These are phyloP conservation scores for Eutrema japonicum DNA, from an alignment of 345 rosid genomes.

Conservation along the genomic window DNA sequence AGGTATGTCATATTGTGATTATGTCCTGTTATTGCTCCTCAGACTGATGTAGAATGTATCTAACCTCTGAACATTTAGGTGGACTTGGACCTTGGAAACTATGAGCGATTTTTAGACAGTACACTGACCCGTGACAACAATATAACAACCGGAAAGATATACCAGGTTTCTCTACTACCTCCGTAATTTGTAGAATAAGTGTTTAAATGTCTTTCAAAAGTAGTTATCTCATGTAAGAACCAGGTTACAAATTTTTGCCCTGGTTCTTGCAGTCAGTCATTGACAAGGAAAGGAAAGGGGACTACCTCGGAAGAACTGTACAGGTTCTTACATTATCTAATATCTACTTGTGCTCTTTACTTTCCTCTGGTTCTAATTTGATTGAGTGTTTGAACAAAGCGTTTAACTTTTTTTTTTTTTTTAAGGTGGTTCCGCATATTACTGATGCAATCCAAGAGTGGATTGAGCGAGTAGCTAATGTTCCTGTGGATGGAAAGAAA, in stretches of 20 bases:
- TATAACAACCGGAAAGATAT: conserved; percentile 82
- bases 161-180: conserved; percentile 56
- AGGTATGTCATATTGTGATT: conserved; percentile 50
- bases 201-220: too few species aligned
- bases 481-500: conserved; percentile 86
- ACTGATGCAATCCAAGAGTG: conserved; percentile 96
- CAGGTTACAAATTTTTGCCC: not conserved
- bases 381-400: conserved; percentile 22
- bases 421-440: conserved; percentile 92
- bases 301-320: conserved; percentile 97
- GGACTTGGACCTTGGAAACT: conserved; percentile 88
- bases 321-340: conserved; percentile 57
- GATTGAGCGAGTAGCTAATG: conserved; percentile 85
- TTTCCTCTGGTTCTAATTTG: conserved; percentile 18
- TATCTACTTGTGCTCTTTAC: conserved; percentile 12
- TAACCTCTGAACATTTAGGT: conserved; percentile 52
- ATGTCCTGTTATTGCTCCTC: not conserved
- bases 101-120: conserved; percentile 75
- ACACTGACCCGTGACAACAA: conserved; percentile 80
- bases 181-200: too few species aligned
- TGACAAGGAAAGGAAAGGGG: conserved; percentile 88
- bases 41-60: not conserved
- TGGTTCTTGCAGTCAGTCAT: conserved; percentile 66
- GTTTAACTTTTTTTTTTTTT: not conserved
- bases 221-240: conserved; percentile 11